A percentile compares a stretch with the other conserved stretches of the same genome.
phyloP scores from a whole-genome alignment of 2,329 filamentous ascomycete genomes.

The Geosmithia putterillii region DNA sequence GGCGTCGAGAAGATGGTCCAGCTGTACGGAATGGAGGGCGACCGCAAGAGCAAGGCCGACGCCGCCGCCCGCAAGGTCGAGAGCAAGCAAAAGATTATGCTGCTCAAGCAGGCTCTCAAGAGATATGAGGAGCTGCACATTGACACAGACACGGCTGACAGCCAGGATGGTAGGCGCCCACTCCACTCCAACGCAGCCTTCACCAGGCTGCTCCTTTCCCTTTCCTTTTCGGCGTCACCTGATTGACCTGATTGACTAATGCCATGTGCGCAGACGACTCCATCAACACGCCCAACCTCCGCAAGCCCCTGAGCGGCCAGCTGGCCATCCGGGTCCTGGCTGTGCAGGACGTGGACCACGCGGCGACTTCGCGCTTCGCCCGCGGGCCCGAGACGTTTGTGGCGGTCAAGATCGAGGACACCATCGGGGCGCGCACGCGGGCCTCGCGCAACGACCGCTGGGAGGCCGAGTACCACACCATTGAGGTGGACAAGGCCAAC shows the following conservation, averaged over 20 bases:
- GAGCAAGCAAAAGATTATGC: conserved; percentile 94
- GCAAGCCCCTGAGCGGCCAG: conserved; percentile 90
- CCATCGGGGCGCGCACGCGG: conserved; percentile 77
- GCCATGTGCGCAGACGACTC: conserved; percentile 61
- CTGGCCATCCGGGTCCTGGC: conserved; percentile 76
- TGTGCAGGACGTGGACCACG: conserved; percentile 91
- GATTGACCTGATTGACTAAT: conserved; percentile 3
- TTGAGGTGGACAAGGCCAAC: conserved; percentile 96
- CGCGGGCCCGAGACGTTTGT: conserved; percentile 91
- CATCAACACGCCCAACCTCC: conserved; percentile 85
- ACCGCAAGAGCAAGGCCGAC: conserved; percentile 89
- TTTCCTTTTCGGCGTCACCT: conserved; percentile 5
- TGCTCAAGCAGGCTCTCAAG: conserved; percentile 90
- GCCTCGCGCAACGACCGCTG: conserved; percentile 78
- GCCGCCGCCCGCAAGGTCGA: conserved; percentile 82
- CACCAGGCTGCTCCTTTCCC: too few species aligned
- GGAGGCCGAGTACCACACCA: conserved; percentile 81
- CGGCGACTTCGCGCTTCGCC: conserved; percentile 70
- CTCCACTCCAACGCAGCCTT: background rate
- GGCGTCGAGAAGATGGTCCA: conserved; percentile 99
- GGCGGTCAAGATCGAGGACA: conserved; percentile 92
- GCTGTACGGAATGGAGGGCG: conserved; percentile 92
- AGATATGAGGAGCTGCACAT: conserved; percentile 96
- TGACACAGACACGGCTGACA: conserved; percentile 71
- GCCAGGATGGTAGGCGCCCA: conserved; percentile 58